Evolutionary conservation across 75 land plant species (phyloP).

Genomic region (Cryptomeria japonica): DNA sequence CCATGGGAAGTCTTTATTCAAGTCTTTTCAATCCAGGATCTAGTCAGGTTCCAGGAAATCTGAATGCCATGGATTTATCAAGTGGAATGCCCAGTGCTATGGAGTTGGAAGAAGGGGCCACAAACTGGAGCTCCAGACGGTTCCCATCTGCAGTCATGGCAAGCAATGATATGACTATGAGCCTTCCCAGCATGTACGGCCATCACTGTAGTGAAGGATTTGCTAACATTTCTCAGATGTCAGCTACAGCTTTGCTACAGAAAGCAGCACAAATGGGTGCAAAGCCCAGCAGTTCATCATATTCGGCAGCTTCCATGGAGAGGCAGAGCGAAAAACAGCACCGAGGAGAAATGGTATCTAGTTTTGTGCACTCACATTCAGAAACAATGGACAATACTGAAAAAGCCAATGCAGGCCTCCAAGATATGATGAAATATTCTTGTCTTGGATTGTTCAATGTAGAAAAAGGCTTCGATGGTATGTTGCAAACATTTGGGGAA

Average conservation of each 20-base stretch:
- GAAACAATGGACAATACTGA: too few species aligned
- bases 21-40: conserved; percentile 19
- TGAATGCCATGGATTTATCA: background rate
- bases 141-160: background rate
- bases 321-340: background rate
- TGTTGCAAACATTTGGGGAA: conserved; percentile 2
- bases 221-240: conserved; percentile 28
- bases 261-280: conserved; percentile 68
- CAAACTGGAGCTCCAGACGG: background rate
- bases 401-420: background rate
- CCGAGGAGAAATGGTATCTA: background rate
- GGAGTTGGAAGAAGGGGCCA: background rate
- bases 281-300: conserved; percentile 32
- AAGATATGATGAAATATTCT: background rate
- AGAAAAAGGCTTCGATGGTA: background rate
- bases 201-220: background rate
- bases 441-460: background rate
- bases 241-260: conserved; percentile 56
- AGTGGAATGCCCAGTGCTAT: background rate
- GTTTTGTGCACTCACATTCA: background rate
- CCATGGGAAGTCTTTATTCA: conserved; percentile 24
- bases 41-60: background rate
- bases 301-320: background rate
- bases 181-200: background rate
- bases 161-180: background rate